A percentile compares a stretch with the other conserved stretches of the same genome.
Evolutionary conservation across 2,329 filamentous ascomycete species (phyloP).

Genomic region (Trichoderma sp.): DNA sequence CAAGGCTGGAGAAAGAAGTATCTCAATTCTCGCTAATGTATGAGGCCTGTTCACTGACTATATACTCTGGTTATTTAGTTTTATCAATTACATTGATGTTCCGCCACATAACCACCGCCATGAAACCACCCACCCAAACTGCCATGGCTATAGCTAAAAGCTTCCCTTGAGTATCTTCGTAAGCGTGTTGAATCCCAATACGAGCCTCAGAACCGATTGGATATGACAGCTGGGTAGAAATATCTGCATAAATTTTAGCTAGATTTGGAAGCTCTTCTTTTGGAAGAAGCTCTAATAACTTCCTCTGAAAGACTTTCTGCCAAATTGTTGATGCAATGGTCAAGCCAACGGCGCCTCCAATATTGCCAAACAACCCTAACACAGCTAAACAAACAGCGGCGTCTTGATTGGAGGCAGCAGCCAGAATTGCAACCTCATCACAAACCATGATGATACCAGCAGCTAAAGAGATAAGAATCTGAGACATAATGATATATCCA

Average conservation of each 20-base stretch:
- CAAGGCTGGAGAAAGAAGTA: no score
- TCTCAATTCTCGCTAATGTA: no score
- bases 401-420: constrained; percentile 56
- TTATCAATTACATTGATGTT: constrained; percentile 39
- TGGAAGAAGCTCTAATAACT: constrained; percentile 50
- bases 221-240: constrained; percentile 55
- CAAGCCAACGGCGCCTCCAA: constrained; percentile 58
- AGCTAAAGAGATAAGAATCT: constrained; percentile 60
- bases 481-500: constrained; percentile 56
- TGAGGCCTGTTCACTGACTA: neutral
- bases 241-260: constrained; percentile 41
- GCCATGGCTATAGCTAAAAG: constrained; percentile 50
- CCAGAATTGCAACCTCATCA: constrained; percentile 59
- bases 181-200: constrained; percentile 57
- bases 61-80: neutral
- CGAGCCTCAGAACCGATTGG: constrained; percentile 47
- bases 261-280: constrained; percentile 34
- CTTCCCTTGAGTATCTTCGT: constrained; percentile 50
- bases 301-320: constrained; percentile 56
- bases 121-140: constrained; percentile 40
- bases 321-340: constrained; percentile 63
- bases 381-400: constrained; percentile 59
- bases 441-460: constrained; percentile 58
- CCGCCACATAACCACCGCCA: constrained; percentile 41
- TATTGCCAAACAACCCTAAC: constrained; percentile 56